Evolutionary conservation across 805 yeast species (phyloP), one percentile per base, ranked within the genome.

Genomic region (Nakazawaea peltata): DNA sequence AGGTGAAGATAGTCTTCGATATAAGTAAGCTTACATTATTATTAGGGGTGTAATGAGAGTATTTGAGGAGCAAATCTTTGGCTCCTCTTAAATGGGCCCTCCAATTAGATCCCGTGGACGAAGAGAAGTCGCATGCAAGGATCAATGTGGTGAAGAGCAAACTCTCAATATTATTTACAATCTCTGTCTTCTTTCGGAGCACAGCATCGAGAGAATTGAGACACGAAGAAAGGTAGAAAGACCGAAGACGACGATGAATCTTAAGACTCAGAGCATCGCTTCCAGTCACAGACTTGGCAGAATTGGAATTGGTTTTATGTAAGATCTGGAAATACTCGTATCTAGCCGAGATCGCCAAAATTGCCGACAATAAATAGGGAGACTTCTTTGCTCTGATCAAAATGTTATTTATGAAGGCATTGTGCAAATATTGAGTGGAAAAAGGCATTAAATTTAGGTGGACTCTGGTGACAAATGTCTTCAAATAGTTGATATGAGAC

Each of bases 271-370:
- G 44, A 12, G 32, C 25, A 10, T 37, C 21, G n/a, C n/a, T n/a
- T n/a, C n/a, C n/a, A 10, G 23, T 21, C 10, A 8, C 23, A 8
- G 23, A 21, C 10, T 21, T 21, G 10, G 23, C 23, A 8, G 23
- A 21, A 8, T 21, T 21, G 10, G 23, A 21, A 11, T 33, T 39
- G n/a, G 46, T 44, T 25, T 39, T 33, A 12, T 42, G 42, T 5
- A 40, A 28, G 14, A 41, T 38, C 37, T 57, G 57, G 33, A 54
- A 54, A 26, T 51, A 47, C 41, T 58, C 61, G 14, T 71, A 65
- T 27, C 76, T 65, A 0, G 90, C 88, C 3, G 90, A 83, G 28
- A 77, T 79, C 0, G 90, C 84, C 30, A 82, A 49, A 4, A 81
- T 66, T 0, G 88, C 86, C 35, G 82, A 81, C 27, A 82, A 55